phyloP scores from a whole-genome alignment of 768 basidiomycete genomes.

The Leccinellum luteum region DNA sequence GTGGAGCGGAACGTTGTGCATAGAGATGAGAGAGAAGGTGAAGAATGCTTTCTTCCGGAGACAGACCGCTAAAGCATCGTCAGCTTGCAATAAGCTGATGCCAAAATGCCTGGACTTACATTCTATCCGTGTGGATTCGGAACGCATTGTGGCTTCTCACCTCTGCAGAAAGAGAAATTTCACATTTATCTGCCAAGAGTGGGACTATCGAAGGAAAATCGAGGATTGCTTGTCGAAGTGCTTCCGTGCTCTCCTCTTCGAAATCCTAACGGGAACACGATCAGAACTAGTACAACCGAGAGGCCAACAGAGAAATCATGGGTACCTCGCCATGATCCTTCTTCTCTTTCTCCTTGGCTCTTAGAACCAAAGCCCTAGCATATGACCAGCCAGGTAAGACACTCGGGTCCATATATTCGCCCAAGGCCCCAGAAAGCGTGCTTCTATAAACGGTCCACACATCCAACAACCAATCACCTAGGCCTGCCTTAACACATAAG shows the following conservation, averaged over 20 bases:
- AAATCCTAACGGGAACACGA: conserved; percentile 40
- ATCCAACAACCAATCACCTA: conserved; percentile 78
- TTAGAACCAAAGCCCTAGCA: conserved; percentile 65
- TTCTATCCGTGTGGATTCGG: conserved; percentile 64
- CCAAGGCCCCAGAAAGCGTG: conserved; percentile 4
- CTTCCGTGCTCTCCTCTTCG: conserved; percentile 53
- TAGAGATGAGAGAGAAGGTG: conserved; percentile 90
- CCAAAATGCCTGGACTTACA: conserved; percentile 39
- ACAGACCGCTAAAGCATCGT: conserved; percentile 29
- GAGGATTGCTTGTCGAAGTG: conserved; percentile 68
- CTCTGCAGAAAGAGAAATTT: conserved; percentile 56
- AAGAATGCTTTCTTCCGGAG: conserved; percentile 45
- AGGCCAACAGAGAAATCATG: not conserved
- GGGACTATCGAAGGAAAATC: conserved; percentile 82
- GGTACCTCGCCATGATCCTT: conserved; percentile 40
- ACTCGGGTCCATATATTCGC: conserved; percentile 46
- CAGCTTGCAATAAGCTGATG: conserved; percentile 1
- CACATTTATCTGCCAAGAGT: conserved; percentile 82
- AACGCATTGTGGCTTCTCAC: conserved; percentile 63
- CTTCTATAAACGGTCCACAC: conserved; percentile 39
- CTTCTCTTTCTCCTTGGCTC: conserved; percentile 46
- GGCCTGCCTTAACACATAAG: conserved; percentile 76
- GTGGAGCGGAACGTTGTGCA: conserved; percentile 64
- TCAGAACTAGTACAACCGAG: conserved; percentile 1
- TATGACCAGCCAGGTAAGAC: conserved; percentile 79